phyloP scores from a whole-genome alignment of 371 early-diverging fungal species.

The Mucor lusitanicus region DNA sequence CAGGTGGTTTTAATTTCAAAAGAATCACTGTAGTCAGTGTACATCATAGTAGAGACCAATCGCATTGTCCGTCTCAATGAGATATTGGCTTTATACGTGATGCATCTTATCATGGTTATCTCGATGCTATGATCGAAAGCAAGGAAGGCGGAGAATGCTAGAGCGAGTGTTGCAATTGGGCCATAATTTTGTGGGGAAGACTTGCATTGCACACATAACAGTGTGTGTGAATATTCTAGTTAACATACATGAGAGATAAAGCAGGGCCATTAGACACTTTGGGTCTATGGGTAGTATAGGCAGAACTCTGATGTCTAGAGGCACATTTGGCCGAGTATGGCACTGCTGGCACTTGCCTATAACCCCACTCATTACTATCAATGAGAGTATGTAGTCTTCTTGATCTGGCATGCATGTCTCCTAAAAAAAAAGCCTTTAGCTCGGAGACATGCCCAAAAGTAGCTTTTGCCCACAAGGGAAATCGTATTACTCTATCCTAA shows the following conservation, averaged over 20 bases:
- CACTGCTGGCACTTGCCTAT: no score
- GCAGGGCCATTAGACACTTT: no score
- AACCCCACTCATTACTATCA: no score
- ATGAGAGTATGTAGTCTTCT: no score
- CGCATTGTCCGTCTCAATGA: background rate
- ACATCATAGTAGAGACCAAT: background rate
- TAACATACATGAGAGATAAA: background rate
- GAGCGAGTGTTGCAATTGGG: background rate
- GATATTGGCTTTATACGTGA: background rate
- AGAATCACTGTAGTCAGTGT: background rate
- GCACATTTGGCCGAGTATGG: no score
- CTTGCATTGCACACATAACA: no score
- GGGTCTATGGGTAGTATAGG: background rate
- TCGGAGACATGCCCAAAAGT: background rate
- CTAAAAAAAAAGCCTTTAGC: background rate
- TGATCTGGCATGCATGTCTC: background rate
- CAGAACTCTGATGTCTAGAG: background rate
- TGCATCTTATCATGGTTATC: background rate
- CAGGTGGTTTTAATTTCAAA: background rate
- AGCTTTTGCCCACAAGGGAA: background rate
- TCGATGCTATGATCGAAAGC: background rate
- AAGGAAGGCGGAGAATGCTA: background rate
- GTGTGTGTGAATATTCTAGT: background rate
- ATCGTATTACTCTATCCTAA: conserved; percentile 5
- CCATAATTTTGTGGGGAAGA: background rate